Base-by-base conservation (phyloP, 257 asterid genomes). In the Primulina eburnea region DNA sequence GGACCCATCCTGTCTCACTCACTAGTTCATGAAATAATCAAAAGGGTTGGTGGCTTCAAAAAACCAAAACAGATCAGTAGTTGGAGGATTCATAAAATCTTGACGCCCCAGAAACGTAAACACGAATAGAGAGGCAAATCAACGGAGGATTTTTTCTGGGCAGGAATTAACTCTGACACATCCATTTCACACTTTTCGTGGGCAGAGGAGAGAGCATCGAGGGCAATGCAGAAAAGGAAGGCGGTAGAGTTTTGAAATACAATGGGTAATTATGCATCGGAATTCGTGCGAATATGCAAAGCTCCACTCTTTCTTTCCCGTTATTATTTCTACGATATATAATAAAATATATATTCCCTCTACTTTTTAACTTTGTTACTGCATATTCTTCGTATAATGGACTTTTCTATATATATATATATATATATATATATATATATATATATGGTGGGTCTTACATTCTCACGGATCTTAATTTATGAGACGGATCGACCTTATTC, bases 51-150 rank as follows among this genome's bases (percentile, higher is more conserved):
- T 20, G 52, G 17, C 52, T 40, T 60, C 20, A 12, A 69, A 62
- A 62, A 28, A 52, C 60, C 78, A 62, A 71, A 74, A 40, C 50
- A 56, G 28, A 20, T 26, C 52, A 70, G 82, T 59, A 76, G 76
- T 50, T 33, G 77, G 76, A 60, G 64, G 60, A 71, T 67, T 63
- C 62, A 77, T 34, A 71, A 78, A 71, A 9, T 4, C 65, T 30
- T n/a, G 18, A 72, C 66, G 17, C 69, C n/a, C 78, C 52, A 28
- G 71, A 68, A 73, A 62, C 40, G 35, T 38, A 58, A 60, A 73
- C 74, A 72, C 59, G 76, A 71, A 72, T 28, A 64, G 78, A 76
- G 72, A 33, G 74, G 79, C 55, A 57, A 83, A 80, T 76, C 62
- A 71, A 77, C 55, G 64, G 35, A 62, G 71, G 60, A 69, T 62